phyloP scores from a whole-genome alignment of 208 protist genomes.

The Acanthamoeba castellanii region DNA sequence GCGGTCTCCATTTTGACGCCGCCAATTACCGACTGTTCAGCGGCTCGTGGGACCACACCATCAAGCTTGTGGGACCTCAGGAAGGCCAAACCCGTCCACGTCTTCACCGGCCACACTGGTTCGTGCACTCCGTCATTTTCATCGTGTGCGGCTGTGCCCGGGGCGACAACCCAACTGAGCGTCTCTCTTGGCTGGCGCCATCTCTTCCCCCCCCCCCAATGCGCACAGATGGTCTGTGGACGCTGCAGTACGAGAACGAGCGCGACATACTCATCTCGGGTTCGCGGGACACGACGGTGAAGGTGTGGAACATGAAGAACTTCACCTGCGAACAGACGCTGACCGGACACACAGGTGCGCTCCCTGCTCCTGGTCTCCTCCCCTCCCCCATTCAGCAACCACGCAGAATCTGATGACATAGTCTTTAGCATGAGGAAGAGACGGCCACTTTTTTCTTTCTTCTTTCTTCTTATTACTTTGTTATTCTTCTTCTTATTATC shows the following conservation, averaged over 20 bases:
- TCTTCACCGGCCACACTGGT: conserved; percentile 57
- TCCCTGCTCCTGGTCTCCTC: background rate
- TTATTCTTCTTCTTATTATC: background rate
- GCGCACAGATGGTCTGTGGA: conserved; percentile 45
- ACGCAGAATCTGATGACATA: background rate
- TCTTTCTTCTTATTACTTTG: background rate
- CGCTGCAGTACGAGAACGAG: conserved; percentile 59
- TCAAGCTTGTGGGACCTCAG: conserved; percentile 70
- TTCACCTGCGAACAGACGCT: conserved; percentile 37
- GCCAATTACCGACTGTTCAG: conserved; percentile 23
- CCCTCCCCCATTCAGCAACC: too few species aligned
- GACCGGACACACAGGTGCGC: conserved; percentile 41
- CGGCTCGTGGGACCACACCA: conserved; percentile 67
- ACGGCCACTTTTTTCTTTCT: background rate
- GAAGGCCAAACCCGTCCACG: conserved; percentile 29
- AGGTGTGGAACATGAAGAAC: conserved; percentile 74
- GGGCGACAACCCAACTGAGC: too few species aligned
- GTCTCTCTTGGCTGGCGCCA: too few species aligned
- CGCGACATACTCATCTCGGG: conserved; percentile 63
- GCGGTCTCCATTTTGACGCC: conserved; percentile 49
- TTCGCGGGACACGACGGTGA: conserved; percentile 60
- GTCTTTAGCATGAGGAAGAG: conserved; percentile 57
- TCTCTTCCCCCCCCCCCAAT: too few species aligned
- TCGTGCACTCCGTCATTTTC: background rate
- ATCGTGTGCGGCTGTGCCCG: background rate